phyloP scores from a whole-genome alignment of 805 yeast species.

The Teunomyces funiuensis region DNA sequence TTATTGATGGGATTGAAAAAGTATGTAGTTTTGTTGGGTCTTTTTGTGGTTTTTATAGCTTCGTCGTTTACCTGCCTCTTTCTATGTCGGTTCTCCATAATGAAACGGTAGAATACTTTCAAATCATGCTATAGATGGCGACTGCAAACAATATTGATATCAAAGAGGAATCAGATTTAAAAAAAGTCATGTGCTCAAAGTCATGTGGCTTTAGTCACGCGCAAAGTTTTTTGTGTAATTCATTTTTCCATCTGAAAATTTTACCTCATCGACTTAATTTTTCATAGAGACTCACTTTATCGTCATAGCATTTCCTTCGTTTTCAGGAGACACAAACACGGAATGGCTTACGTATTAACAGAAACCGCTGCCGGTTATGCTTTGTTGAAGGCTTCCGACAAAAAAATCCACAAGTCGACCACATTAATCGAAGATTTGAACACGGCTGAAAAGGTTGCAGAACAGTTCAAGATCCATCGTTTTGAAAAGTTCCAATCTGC shows the following conservation, averaged over 20 bases:
- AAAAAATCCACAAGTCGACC: constrained; percentile 88
- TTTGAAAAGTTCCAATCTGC: constrained; percentile 94
- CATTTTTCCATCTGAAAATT: constrained; percentile 1
- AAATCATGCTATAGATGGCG: not conserved
- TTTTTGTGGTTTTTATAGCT: constrained; percentile 10
- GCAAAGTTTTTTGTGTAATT: constrained; percentile 4
- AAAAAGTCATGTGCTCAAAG: too few species aligned
- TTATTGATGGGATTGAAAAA: constrained; percentile 36
- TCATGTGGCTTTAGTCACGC: too few species aligned
- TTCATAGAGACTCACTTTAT: constrained; percentile 4
- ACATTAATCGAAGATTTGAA: constrained; percentile 73
- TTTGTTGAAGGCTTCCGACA: constrained; percentile 93
- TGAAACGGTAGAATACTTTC: not conserved
- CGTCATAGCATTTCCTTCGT: constrained; percentile 5
- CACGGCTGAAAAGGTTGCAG: constrained; percentile 79
- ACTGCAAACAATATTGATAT: not conserved
- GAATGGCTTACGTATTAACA: constrained; percentile 85
- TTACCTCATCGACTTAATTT: constrained; percentile 5
- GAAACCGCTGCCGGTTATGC: constrained; percentile 99
- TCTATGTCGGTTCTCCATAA: constrained; percentile 1
- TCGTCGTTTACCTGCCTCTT: constrained; percentile 8
- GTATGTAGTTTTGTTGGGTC: constrained; percentile 28
- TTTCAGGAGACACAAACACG: constrained; percentile 1
- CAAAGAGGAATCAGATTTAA: too few species aligned
- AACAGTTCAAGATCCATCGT: constrained; percentile 91